phyloP scores from a whole-genome alignment of 371 early-diverging fungal species.

The Rhizopus microsporus region DNA sequence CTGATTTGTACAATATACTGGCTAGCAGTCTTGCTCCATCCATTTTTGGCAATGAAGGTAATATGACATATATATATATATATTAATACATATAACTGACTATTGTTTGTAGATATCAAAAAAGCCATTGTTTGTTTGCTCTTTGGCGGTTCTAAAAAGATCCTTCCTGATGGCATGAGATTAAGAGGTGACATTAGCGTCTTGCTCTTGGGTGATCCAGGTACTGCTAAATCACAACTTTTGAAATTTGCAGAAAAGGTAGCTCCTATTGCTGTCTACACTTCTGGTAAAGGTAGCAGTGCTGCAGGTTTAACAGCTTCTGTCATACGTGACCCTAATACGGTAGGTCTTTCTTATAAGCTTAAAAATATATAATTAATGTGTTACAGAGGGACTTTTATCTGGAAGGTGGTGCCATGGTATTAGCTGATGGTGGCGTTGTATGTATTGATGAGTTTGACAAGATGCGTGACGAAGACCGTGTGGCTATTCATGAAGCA shows the following conservation, averaged over 20 bases:
- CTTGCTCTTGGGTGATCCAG: slow-evolving; percentile 99
- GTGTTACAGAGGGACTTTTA: slow-evolving; percentile 87
- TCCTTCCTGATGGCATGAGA: slow-evolving; percentile 95
- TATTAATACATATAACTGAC: neutral
- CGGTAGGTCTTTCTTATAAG: slow-evolving; percentile 52
- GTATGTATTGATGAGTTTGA: slow-evolving; percentile 99
- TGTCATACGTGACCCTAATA: slow-evolving; percentile 89
- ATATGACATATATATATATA: too few species aligned
- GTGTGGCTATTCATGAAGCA: slow-evolving; percentile 99
- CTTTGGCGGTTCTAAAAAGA: slow-evolving; percentile 97
- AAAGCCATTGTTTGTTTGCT: slow-evolving; percentile 96
- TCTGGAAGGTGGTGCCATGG: slow-evolving; percentile 99
- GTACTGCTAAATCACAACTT: slow-evolving; percentile 99
- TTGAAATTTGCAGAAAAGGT: slow-evolving; percentile 98
- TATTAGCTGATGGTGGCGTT: slow-evolving; percentile 99
- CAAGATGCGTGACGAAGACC: slow-evolving; percentile 99
- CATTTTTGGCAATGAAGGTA: slow-evolving; percentile 90
- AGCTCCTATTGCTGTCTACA: slow-evolving; percentile 97
- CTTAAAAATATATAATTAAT: neutral
- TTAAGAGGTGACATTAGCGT: slow-evolving; percentile 99
- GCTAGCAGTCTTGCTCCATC: slow-evolving; percentile 94
- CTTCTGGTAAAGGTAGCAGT: slow-evolving; percentile 97
- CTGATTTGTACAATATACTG: slow-evolving; percentile 89
- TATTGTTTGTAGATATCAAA: slow-evolving; percentile 88
- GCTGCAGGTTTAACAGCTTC: slow-evolving; percentile 99